Evolutionary conservation across 1,284 basidiomycete genomes (phyloP).

Genomic region (Leucoagaricus sp.): DNA sequence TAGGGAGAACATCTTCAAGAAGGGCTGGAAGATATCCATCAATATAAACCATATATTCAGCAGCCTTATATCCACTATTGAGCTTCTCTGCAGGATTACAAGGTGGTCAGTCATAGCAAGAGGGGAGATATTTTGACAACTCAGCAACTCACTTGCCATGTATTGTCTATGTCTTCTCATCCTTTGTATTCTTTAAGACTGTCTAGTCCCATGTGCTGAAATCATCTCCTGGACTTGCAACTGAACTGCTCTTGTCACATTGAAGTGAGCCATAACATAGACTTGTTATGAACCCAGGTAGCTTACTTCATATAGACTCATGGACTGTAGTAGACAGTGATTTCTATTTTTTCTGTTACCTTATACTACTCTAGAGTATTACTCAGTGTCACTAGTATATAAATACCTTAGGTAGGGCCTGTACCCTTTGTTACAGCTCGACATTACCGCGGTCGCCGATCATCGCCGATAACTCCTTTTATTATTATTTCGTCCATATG

Average conservation of each 20-base stretch:
- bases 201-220: constrained; percentile 34
- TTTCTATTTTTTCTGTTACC: no score
- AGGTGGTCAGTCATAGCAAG: constrained; percentile 33
- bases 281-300: constrained; percentile 31
- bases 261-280: constrained; percentile 30
- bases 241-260: constrained; percentile 15
- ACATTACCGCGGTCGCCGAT: no score
- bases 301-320: no score
- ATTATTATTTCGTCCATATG: no score
- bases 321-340: no score
- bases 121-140: constrained; percentile 33
- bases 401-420: no score
- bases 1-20: constrained; percentile 31
- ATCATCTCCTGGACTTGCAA: no score
- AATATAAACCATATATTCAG: constrained; percentile 31
- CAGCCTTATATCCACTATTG: constrained; percentile 32
- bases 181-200: constrained; percentile 19
- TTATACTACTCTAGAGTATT: no score
- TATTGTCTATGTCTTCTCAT: constrained; percentile 25
- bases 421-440: no score
- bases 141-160: constrained; percentile 30
- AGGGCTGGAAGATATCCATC: constrained; percentile 33
- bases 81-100: constrained; percentile 31
- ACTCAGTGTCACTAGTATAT: no score
- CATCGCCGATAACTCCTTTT: no score